Evolutionary conservation across 192 early-diverging fungal species (phyloP), one percentile per base, ranked within the genome.

Genomic region (Funneliformis mosseae): DNA sequence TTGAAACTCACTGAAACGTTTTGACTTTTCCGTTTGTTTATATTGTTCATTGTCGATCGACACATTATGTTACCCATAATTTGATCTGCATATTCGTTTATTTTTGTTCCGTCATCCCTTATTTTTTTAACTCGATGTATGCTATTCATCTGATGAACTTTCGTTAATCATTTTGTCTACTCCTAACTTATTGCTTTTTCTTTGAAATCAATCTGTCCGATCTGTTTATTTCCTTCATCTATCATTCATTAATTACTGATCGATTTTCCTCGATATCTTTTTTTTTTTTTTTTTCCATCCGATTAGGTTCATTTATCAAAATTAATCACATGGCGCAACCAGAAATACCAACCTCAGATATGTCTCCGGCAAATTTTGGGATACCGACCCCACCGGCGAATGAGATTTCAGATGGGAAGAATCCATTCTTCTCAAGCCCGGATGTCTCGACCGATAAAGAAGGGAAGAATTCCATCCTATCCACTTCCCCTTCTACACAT

Each of bases 331-430:
- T 38, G 25, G 16, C 33, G 33, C 14, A 28, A 18, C 3, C 33
- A 33, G 25, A 23, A 7, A 33, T 66, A 33, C 33, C 27, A 67
- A 67, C 16, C 16, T 33, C 33, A 67, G 18, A 33, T 23, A 67
- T 67, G 14, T 28, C 67, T 27, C 5, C 63, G 16, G 27, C 77
- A 18, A 42, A 46, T 55, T 78, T 55, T 21, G 77, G 77, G 0
- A 78, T 78, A 66, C 77, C 77, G 25, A 78, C 77, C 1, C 77
- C 77, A 9, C 61, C 77, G 0, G 61, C 77, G 1, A 18, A 23
- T 12, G 77, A 78, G 21, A 28, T 12, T 10, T 33, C 28, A 5
- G 61, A 77, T 45, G 39, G 2, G 5, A 67, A 78, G 14, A 61
- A 62, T 78, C 62, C 60, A 7, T 78, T 68, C n/a, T 66, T 68